Evolutionary conservation across 441 rosid genomes (phyloP).

Genomic region (Capsella rubella): DNA sequence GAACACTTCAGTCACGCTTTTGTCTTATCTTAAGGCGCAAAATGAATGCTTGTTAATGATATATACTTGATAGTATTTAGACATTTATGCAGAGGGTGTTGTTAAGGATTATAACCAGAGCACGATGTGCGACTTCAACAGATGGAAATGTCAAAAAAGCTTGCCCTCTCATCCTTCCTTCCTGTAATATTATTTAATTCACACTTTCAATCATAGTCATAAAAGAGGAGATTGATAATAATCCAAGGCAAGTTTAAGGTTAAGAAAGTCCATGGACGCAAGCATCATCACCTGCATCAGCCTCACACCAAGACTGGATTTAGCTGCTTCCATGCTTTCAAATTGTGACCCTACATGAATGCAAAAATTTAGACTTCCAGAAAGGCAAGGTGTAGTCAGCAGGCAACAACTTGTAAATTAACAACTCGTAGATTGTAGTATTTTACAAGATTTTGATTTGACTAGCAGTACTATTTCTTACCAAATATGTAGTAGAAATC

Average conservation of each 20-base stretch:
- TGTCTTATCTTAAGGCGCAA: neutral
- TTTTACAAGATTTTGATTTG: neutral
- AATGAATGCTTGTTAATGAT: constrained; percentile 22
- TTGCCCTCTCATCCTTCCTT: constrained; percentile 98
- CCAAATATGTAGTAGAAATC: constrained; percentile 90
- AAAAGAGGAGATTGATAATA: constrained; percentile 10
- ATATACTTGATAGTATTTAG: neutral
- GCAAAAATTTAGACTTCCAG: constrained; percentile 16
- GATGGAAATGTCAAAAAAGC: constrained; percentile 97
- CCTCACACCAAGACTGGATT: constrained; percentile 70
- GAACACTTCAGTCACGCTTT: constrained; percentile 1
- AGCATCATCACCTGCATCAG: constrained; percentile 76
- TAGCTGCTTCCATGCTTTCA: constrained; percentile 77
- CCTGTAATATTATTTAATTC: constrained; percentile 56
- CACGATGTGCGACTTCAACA: constrained; percentile 81
- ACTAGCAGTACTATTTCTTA: constrained; percentile 47
- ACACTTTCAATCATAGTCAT: neutral
- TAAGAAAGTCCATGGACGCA: constrained; percentile 12
- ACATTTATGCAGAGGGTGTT: constrained; percentile 11
- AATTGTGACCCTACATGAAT: constrained; percentile 79
- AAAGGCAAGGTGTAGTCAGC: constrained; percentile 1
- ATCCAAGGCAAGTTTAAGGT: constrained; percentile 3
- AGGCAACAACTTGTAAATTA: constrained; percentile 20
- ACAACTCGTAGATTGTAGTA: neutral
- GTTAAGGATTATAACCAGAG: constrained; percentile 66